Percentiles rank a stretch among this genome's conserved stretches.
These are phyloP conservation scores for Podospora anserina DNA, from an alignment of 495 filamentous ascomycete genomes.

Conservation along the genomic window DNA sequence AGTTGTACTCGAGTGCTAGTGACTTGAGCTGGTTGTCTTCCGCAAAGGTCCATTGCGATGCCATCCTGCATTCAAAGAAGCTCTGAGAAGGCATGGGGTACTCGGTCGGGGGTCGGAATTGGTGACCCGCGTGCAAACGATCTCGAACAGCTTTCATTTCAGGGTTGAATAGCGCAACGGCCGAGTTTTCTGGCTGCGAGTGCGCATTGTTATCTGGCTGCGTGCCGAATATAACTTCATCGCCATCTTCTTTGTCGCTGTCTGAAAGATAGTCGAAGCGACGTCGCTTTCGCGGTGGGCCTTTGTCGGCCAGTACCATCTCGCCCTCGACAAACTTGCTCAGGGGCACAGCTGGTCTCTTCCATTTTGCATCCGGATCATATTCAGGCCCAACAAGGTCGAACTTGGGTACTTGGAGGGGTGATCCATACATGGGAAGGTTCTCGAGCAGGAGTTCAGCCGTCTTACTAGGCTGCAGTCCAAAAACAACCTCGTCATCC, in stretches of 20 bases:
- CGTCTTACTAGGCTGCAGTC: slow-evolving; percentile 67
- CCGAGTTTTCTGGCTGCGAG: slow-evolving; percentile 64
- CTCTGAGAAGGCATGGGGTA: slow-evolving; percentile 79
- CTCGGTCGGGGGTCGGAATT: slow-evolving; percentile 90
- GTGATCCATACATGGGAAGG: slow-evolving; percentile 72
- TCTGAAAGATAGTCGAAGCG: slow-evolving; percentile 74
- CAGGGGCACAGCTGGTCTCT: slow-evolving; percentile 71
- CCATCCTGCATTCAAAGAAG: slow-evolving; percentile 80
- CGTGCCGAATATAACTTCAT: slow-evolving; percentile 45
- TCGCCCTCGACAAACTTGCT: slow-evolving; percentile 83
- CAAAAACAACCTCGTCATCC: slow-evolving; percentile 78
- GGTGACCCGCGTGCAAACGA: slow-evolving; percentile 84
- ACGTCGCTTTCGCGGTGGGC: slow-evolving; percentile 69
- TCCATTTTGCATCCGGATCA: slow-evolving; percentile 68
- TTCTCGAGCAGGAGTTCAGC: slow-evolving; percentile 82
- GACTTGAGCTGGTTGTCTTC: slow-evolving; percentile 87
- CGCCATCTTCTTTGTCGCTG: slow-evolving; percentile 58
- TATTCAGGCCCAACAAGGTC: slow-evolving; percentile 55
- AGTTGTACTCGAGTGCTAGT: slow-evolving; percentile 85
- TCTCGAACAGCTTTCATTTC: slow-evolving; percentile 89
- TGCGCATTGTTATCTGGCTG: slow-evolving; percentile 40
- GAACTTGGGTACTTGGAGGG: slow-evolving; percentile 54
- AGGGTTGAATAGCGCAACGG: slow-evolving; percentile 82
- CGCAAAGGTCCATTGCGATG: slow-evolving; percentile 84
- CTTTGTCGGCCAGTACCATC: slow-evolving; percentile 63